Base-by-base conservation (phyloP, 176 grass and related monocot genomes). In the Poa annua region DNA sequence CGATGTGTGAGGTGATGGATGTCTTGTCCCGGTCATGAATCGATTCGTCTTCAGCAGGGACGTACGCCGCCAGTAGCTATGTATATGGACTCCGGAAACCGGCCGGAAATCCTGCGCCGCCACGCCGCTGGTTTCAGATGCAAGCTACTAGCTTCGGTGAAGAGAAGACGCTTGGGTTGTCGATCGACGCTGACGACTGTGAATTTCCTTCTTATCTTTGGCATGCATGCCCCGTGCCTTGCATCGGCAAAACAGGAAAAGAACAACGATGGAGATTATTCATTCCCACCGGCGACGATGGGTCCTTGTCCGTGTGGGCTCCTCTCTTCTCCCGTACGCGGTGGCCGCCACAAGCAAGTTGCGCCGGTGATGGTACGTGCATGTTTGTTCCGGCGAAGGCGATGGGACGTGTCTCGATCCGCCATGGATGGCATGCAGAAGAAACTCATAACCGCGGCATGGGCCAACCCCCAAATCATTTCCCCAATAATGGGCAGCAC, bases 381-480 rank as follows among this genome's bases (percentile, higher is more conserved):
- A 48, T 47, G 42, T 72, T 25, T 66, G 63, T 66, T 38, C 64
- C 33, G 64, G 0, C 1, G 33, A 38, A 8, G 64, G 69, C 22
- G 69, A n/a, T 29, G 13, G 69, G 15, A 72, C 69, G 69, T 42
- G 69, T 25, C 67, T 22, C 39, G 66, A n/a, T 11, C 39, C 10
- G 44, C 42, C 42, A 24, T 71, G 67, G 5, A 41, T 41, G 39
- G 39, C 39, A 41, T 41, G 39, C 33, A 19, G 25, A 41, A 21
- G 45, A 24, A 56, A 24, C 61, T 74, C 41, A 26, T 29, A 19
- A 38, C 56, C 57, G 75, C 49, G 44, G 63, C 22, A 86, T 82
- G 65, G 64, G 17, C 78, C 78, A 71, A 20, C 29, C 47, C 54
- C 44, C 49, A 45, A 86, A 86, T 36, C 35, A 82, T 86, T 55